phyloP scores from a whole-genome alignment of 108 stramenopile species.

The Skeletonema costatum region DNA sequence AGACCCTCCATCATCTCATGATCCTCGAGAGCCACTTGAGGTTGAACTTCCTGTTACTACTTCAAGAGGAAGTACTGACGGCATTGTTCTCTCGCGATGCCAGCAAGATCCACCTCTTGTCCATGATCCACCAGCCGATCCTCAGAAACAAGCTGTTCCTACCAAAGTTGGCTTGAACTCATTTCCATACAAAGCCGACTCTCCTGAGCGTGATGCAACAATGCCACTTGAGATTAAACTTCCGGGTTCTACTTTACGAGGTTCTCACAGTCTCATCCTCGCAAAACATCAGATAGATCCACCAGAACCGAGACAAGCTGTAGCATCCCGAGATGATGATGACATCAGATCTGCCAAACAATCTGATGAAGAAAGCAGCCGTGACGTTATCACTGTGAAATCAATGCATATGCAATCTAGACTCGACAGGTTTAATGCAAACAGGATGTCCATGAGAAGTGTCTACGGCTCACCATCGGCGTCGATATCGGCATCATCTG shows the following conservation, averaged over 20 bases:
- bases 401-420: background rate
- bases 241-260: background rate
- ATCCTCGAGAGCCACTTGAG: background rate
- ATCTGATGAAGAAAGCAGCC: background rate
- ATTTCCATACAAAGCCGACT: no score
- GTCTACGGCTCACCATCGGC: background rate
- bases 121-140: no score
- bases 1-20: background rate
- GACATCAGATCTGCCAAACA: background rate
- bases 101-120: no score
- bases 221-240: background rate
- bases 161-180: no score
- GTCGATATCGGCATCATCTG: background rate
- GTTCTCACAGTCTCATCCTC: background rate
- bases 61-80: no score
- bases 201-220: no score
- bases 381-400: background rate
- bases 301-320: background rate
- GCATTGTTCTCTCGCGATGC: no score
- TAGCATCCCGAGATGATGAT: background rate
- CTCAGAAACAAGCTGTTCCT: no score
- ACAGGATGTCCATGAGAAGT: constrained; percentile 4
- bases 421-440: constrained; percentile 12
- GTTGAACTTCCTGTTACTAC: no score
- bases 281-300: background rate